Evolutionary conservation across 805 yeast species (phyloP).

Genomic region (Sungouiozyma ichnusensis): DNA sequence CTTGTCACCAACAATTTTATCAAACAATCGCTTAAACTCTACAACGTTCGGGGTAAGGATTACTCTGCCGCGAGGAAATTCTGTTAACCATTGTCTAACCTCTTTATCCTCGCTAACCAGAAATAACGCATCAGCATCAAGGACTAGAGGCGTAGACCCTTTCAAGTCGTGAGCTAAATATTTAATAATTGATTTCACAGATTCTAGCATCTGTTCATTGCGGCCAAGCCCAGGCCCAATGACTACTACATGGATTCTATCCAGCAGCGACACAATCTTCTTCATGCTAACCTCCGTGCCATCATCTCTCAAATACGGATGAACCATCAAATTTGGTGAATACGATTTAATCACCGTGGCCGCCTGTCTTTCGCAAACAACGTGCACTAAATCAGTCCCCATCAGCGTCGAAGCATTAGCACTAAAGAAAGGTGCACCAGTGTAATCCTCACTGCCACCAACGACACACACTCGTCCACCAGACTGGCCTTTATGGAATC

Average conservation of each 20-base stretch:
- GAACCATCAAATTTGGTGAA: conserved; percentile 92
- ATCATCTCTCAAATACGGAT: conserved; percentile 58
- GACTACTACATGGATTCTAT: conserved; percentile 68
- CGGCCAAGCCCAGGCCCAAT: conserved; percentile 95
- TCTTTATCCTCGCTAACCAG: conserved; percentile 38
- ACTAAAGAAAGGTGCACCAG: conserved; percentile 93
- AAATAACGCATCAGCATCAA: conserved; percentile 86
- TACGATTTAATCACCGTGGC: conserved; percentile 75
- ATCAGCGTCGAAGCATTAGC: conserved; percentile 73
- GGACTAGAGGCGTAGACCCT: conserved; percentile 55
- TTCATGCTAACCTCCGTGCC: conserved; percentile 30
- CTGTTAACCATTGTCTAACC: conserved; percentile 31
- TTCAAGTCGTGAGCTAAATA: conserved; percentile 36
- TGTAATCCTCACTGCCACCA: conserved; percentile 93
- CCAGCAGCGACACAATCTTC: conserved; percentile 44
- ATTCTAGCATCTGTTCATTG: conserved; percentile 53
- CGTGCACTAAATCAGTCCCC: conserved; percentile 85
- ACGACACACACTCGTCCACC: conserved; percentile 84
- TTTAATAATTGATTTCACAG: conserved; percentile 46
- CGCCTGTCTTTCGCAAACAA: conserved; percentile 75
- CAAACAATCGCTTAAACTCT: conserved; percentile 63
- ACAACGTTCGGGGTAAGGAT: conserved; percentile 83
- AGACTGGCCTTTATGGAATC: conserved; percentile 80
- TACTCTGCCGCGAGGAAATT: conserved; percentile 44
- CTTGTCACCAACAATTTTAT: conserved; percentile 32